Percentiles rank a stretch among this genome's conserved stretches.
phyloP scores from a whole-genome alignment of 202 grass and related monocot species.

The Setaria italica region DNA sequence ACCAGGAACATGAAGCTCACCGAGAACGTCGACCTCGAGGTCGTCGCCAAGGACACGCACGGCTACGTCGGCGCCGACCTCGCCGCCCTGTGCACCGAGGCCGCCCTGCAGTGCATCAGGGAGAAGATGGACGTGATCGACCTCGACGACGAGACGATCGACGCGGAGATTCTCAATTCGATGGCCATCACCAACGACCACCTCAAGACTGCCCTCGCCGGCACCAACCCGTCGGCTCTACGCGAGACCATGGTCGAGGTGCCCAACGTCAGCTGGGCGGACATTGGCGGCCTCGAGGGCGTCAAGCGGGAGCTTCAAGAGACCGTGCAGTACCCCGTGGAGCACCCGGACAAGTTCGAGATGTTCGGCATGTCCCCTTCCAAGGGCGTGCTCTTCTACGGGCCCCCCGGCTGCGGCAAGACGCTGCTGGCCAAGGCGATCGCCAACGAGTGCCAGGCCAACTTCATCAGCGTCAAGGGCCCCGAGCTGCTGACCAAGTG shows the following conservation, averaged over 20 bases:
- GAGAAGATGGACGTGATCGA: slow-evolving; percentile 58
- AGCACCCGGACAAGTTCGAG: slow-evolving; percentile 11
- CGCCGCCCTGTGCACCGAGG: slow-evolving; percentile 47
- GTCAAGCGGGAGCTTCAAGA: slow-evolving; percentile 30
- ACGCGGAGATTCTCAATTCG: slow-evolving; percentile 49
- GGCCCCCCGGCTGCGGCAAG: slow-evolving; percentile 6
- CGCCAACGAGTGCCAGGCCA: slow-evolving; percentile 34
- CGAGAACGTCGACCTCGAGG: slow-evolving; percentile 40
- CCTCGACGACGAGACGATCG: slow-evolving; percentile 49
- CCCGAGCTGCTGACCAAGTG: slow-evolving; percentile 31
- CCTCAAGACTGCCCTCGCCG: slow-evolving; percentile 43
- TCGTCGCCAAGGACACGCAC: slow-evolving; percentile 43
- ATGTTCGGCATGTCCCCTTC: slow-evolving; percentile 29
- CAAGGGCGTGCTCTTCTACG: slow-evolving; percentile 38
- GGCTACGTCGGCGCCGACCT: slow-evolving; percentile 56
- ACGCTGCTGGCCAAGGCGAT: slow-evolving; percentile 41
- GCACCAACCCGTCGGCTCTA: slow-evolving; percentile 49
- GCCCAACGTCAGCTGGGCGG: slow-evolving; percentile 31
- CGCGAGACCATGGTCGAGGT: slow-evolving; percentile 43
- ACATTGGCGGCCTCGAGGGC: slow-evolving; percentile 26
- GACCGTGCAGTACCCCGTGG: slow-evolving; percentile 17
- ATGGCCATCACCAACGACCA: slow-evolving; percentile 52
- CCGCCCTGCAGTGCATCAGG: slow-evolving; percentile 46
- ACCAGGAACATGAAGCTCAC: slow-evolving; percentile 17
- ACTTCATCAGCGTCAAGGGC: slow-evolving; percentile 53